Evolutionary conservation across 139 green algal genomes (phyloP), one percentile per base, ranked within the genome.

Genomic region (Nannochloris sp.): DNA sequence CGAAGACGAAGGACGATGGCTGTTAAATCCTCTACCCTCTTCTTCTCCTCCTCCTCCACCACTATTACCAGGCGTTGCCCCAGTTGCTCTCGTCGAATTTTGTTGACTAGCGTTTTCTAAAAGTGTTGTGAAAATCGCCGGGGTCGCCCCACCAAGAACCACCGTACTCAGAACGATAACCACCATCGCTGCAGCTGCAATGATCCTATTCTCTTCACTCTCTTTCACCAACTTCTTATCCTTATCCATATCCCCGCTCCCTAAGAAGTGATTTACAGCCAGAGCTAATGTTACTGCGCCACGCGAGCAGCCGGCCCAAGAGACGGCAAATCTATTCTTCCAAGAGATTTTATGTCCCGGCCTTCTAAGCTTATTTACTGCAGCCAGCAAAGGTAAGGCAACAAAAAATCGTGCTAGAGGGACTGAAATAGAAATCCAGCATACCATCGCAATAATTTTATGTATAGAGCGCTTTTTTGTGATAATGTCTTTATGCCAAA

Each of bases 401-500:
- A 19, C 56, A 47, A 51, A 19, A 51, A 64, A 64, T 27, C 56
- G n/a, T 5, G 25, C 56, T 10, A 48, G 1, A 64, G 32, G 15
- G 12, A 64, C 24, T 24, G 25, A 25, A 54, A 48, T 14, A 30
- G 56, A 64, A 0, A 64, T 6, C 15, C n/a, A 64, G 29, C 1
- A 23, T 30, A 23, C 32, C 24, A 64, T n/a, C 6, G 46, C 46
- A 0, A 25, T 25, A 64, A 64, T 57, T 0, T 15, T 47, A 64
- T 1, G 56, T 25, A 55, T 23, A 12, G 46, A 14, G 12, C n/a
- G 36, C 23, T 57, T 5, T 25, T 64, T 57, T 57, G 25, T 64
- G 19, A 57, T 38, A n/a, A 64, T 44, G 38, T 67, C 58, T 3
- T 48, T 54, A 23, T 68, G 23, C 68, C 68, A 76, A 59, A 71